Evolutionary conservation across 163 green algal species (phyloP), one percentile per base, ranked within the genome.

Genomic region (Chlamydomonas reinhardtii): DNA sequence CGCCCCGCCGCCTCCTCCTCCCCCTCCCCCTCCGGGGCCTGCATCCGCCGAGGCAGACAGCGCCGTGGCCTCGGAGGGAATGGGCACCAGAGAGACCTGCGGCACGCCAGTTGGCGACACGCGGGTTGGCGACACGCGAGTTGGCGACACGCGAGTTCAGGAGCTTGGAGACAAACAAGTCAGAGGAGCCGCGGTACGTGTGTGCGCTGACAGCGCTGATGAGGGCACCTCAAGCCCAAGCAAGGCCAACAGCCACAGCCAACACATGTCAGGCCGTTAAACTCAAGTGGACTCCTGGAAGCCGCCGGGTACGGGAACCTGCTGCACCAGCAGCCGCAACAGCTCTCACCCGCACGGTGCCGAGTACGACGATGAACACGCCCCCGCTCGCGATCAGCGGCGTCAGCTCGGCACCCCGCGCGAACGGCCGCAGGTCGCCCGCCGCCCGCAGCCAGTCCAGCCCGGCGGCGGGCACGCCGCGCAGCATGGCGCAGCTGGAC

Each of bases 331-430:
- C n/a, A n/a, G n/a, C n/a, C n/a, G n/a, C n/a, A n/a, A n/a, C n/a
- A n/a, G n/a, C 76, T 0, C 76, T 35, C 62, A 83, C 76, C 76
- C 74, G 27, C 66, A 88, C 84, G 37, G 82, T 89, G 56, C 84
- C 84, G 37, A 70, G 61, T 52, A 89, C 84, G 59, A 89, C 84
- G 15, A 89, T 79, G 70, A 89, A 89, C 1, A 89, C 5, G 19
- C 84, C 84, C 3, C 74, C 75, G 5, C 39, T 16, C 0, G 76
- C 62, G 6, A 83, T n/a, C 4, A 83, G 76, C 37, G 27, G 32
- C 16, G 24, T 54, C 4, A 83, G 76, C 29, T 83, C 62, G 27
- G 62, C 37, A 1, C 76, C 76, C 29, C 76, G 76, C 32, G 76
- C 12, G 17, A 74, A 74, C 17, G 76, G 31, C 62, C 62, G 48